Conservation (phyloP, 1,139 yeast species). For the Saccharomyces hybrid region DNA sequence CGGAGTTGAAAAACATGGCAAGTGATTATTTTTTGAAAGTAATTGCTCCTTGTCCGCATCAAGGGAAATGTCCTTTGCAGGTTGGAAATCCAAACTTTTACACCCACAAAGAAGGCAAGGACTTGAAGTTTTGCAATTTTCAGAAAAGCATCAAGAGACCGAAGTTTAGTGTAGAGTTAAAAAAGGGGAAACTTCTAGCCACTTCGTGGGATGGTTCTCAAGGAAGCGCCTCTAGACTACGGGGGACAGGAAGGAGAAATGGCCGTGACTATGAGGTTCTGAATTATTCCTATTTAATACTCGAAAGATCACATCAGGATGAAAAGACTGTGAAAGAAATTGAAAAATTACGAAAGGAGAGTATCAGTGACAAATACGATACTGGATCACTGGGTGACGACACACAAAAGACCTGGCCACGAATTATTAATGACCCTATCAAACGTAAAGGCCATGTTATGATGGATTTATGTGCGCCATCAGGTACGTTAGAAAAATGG, state of each 20-base stretch:
- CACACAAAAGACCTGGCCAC: constrained; percentile 52
- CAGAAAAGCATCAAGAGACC: constrained; percentile 73
- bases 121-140: constrained; percentile 69
- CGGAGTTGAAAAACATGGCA: constrained; percentile 17
- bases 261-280: constrained; percentile 70
- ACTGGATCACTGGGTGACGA: constrained; percentile 26
- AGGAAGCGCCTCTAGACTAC: constrained; percentile 38
- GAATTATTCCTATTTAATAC: constrained; percentile 67
- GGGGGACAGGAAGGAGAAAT: constrained; percentile 68
- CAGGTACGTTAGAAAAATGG: constrained; percentile 81
- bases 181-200: constrained; percentile 70
- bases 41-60: constrained; percentile 90
- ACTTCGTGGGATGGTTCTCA: constrained; percentile 60
- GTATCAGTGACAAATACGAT: constrained; percentile 8
- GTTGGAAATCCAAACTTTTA: constrained; percentile 64
- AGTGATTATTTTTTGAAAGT: constrained; percentile 50
- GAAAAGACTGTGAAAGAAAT: constrained; percentile 24
- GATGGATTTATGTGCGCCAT: constrained; percentile 70
- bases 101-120: constrained; percentile 51
- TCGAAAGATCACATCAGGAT: constrained; percentile 46
- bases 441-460: constrained; percentile 80
- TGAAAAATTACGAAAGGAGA: constrained; percentile 21
- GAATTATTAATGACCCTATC: constrained; percentile 64
- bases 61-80: constrained; percentile 79
- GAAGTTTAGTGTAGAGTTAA: constrained; percentile 65